Percentiles rank a stretch among this genome's conserved stretches.
These are phyloP conservation scores for Lecanicillium sp. DNA, from an alignment of 2,329 filamentous ascomycete genomes.

Conservation along the genomic window DNA sequence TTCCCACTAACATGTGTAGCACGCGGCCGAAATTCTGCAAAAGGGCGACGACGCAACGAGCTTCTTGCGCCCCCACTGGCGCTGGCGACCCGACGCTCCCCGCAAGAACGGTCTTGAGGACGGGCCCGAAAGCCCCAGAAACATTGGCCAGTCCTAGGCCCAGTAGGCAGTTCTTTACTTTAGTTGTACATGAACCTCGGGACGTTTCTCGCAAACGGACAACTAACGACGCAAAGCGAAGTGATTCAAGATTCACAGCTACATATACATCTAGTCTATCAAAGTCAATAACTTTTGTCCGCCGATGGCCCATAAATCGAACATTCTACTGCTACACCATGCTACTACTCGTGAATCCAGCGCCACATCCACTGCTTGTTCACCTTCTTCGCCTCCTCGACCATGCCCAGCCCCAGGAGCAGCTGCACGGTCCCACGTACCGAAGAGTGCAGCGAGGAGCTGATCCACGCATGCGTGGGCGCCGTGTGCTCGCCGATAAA, in stretches of 20 bases:
- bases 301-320: too few species aligned
- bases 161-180: neutral
- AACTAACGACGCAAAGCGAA: neutral
- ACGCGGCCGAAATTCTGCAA: constrained; percentile 27
- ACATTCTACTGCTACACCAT: neutral
- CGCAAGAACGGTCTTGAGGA: constrained; percentile 27
- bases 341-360: constrained; percentile 16
- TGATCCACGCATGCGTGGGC: constrained; percentile 29
- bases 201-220: neutral
- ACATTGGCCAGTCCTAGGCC: constrained; percentile 14
- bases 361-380: constrained; percentile 22
- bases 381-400: constrained; percentile 21
- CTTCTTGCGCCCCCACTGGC: constrained; percentile 26
- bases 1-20: constrained; percentile 18
- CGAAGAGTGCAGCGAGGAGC: constrained; percentile 25
- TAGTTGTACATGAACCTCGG: neutral
- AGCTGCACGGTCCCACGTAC: constrained; percentile 26
- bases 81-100: constrained; percentile 22
- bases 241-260: neutral
- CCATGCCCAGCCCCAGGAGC: constrained; percentile 20
- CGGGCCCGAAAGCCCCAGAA: constrained; percentile 22
- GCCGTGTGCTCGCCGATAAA: constrained; percentile 31
- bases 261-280: neutral
- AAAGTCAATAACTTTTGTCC: neutral
- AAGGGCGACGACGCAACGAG: constrained; percentile 22